phyloP scores from a whole-genome alignment of 2,329 filamentous ascomycete genomes.

The Pseudovirgaria hyperparasitica region DNA sequence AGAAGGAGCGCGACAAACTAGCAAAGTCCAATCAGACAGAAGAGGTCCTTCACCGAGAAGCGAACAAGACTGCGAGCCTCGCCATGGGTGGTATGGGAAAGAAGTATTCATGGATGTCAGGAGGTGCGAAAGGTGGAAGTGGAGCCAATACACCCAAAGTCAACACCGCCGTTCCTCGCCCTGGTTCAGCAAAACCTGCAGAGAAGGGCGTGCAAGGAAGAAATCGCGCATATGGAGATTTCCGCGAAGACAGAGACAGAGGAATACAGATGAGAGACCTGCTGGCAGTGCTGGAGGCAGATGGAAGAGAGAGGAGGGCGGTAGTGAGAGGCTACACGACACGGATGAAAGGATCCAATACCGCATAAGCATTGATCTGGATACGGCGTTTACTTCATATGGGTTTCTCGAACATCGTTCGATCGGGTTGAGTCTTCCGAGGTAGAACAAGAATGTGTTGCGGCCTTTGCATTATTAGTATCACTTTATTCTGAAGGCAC shows the following conservation, averaged over 20 bases:
- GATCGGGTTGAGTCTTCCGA: too few species aligned
- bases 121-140: slow-evolving; percentile 32
- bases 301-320: slow-evolving; percentile 54
- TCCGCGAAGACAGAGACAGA: slow-evolving; percentile 65
- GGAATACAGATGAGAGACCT: slow-evolving; percentile 82
- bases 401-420: too few species aligned
- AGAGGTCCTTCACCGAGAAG: slow-evolving; percentile 64
- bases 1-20: slow-evolving; percentile 75
- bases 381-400: too few species aligned
- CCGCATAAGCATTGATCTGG: too few species aligned
- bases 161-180: slow-evolving; percentile 14
- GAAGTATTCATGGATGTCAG: slow-evolving; percentile 65
- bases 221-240: slow-evolving; percentile 53
- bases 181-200: slow-evolving; percentile 15
- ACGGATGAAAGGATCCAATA: too few species aligned
- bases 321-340: too few species aligned
- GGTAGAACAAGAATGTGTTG: too few species aligned
- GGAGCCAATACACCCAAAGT: slow-evolving; percentile 20
- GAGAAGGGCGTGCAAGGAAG: slow-evolving; percentile 40
- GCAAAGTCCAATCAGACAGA: slow-evolving; percentile 64
- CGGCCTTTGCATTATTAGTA: too few species aligned
- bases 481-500: too few species aligned
- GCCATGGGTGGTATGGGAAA: slow-evolving; percentile 58
- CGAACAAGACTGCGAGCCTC: slow-evolving; percentile 76
- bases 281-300: slow-evolving; percentile 64